Evolutionary conservation across 352 stramenopile species (phyloP), one percentile per base, ranked within the genome.

Genomic region (Phytophthora pini): DNA sequence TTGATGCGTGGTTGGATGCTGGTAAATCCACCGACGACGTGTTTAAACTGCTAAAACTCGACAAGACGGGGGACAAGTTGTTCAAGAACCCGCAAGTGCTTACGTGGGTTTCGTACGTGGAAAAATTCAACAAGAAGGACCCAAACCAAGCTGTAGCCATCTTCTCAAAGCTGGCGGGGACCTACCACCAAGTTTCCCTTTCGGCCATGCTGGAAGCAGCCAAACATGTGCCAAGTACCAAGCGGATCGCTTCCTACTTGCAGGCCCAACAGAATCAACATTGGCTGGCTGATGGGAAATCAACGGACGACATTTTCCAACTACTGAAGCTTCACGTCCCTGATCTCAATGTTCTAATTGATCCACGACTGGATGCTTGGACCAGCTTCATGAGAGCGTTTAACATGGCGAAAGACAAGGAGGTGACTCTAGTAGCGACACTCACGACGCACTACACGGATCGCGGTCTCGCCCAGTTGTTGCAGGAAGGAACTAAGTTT

Each of bases 11-110:
- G 60, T 5, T 46, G 26, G 13, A 2, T 2, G 12, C 40, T 9
- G 11, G 17, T 4, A 63, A 56, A 48, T 44, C 34, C 5, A 5
- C 36, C n/a, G 45, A 56, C 26, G 26, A 63, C 7, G 29, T 63
- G 1, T 63, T 63, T 20, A 48, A 50, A 0, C 31, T 36, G 31
- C 31, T 36, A 12, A 20, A 10, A 15, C 51, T 58, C 0, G 6
- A 48, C n/a, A 40, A 49, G 10, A 27, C 26, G 5, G 38, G 24
- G 2, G 15, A 31, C 24, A 58, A 48, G 10, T 12, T 59, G 4
- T 43, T 59, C 39, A n/a, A 22, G 7, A 50, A 26, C 10, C 52
- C 52, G n/a, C 5, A 59, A 17, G 40, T 59, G n/a, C 11, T 22
- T 3, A 50, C 38, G 10, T 59, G 52, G 39, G 39, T 32, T 12